Base-by-base conservation (phyloP, 495 filamentous ascomycete species). In the Penicillium roqueforti region DNA sequence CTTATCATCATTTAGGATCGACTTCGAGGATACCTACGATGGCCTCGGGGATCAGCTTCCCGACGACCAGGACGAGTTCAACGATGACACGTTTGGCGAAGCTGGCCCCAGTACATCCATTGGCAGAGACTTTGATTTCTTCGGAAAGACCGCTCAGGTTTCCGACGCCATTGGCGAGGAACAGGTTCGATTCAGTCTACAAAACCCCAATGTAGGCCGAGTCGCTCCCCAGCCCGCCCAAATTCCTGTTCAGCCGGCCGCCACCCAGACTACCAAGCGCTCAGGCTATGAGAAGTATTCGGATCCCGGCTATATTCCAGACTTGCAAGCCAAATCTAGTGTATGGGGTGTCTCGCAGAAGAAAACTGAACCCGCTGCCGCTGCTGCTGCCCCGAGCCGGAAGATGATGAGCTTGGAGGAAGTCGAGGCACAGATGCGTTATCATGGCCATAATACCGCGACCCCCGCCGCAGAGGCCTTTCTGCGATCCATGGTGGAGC, bases 1-100 rank as follows among this genome's bases (percentile, higher is more conserved):
- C 40, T 53, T 6, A 56, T 43, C 4, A 29, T 4, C 10, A 20
- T 37, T 9, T 58, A 87, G 83, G 34, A 82, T 97, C 51, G 91
- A 97, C 54, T 98, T 97, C 59, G 93, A 98, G 59, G 93, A 99
- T 62, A 97, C 93, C 26, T 97, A 99, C 67, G 95, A 99, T 71
- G 93, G 93, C 2, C 77, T 97, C 19, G 93, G 91, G 3, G 89
- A 96, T 68, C 84, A 88, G 67, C 83, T 99, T 28, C 87, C 96
- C 60, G 92, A 97, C 63, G 87, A 89, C 16, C 88, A 92, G 60
- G 93, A 99, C 75, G 90, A 80, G 38, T 90, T 97, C 78, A 99
- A 99, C 70, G 90, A 97, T 62, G 95, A 96, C 67, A 99, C 93
- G n/a, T 99, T 99, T 61, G 93, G 93, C 52, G 75, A 68, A 47